phyloP scores from a whole-genome alignment of 768 basidiomycete genomes.

The Lyophyllum atratum region DNA sequence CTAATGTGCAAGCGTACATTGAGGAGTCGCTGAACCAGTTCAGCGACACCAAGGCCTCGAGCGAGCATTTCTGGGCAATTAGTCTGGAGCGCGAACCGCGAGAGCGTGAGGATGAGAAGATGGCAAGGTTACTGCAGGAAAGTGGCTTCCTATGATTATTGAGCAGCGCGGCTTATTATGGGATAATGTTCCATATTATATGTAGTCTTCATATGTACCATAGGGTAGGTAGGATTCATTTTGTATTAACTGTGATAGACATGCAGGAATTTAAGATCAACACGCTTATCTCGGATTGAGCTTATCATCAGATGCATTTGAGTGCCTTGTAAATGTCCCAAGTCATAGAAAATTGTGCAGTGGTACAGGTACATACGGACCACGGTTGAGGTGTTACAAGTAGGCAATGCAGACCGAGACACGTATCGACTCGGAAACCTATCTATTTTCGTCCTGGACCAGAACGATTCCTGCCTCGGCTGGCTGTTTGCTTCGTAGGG shows the following conservation, averaged over 20 bases:
- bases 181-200: slow-evolving; percentile 6
- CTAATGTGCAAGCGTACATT: slow-evolving; percentile 70
- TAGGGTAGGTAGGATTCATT: slow-evolving; percentile 10
- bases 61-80: slow-evolving; percentile 81
- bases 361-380: not conserved
- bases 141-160: slow-evolving; percentile 74
- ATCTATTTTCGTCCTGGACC: not conserved
- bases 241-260: slow-evolving; percentile 7
- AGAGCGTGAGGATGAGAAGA: slow-evolving; percentile 96
- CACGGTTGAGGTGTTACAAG: no score
- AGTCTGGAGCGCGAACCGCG: slow-evolving; percentile 89
- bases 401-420: not conserved
- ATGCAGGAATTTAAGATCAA: not conserved
- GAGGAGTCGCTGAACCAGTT: slow-evolving; percentile 76
- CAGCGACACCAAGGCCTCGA: slow-evolving; percentile 65
- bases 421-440: not conserved
- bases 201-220: slow-evolving; percentile 20
- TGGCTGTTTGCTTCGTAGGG: not conserved
- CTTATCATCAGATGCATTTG: not conserved
- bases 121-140: slow-evolving; percentile 87
- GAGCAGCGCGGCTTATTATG: not conserved
- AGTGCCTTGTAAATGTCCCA: not conserved
- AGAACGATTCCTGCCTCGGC: not conserved
- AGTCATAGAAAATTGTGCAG: not conserved
- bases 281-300: not conserved